Percentiles rank a stretch among this genome's conserved stretches.
Evolutionary conservation across 805 yeast species (phyloP).

Genomic region (Huiozyma sinensis): DNA sequence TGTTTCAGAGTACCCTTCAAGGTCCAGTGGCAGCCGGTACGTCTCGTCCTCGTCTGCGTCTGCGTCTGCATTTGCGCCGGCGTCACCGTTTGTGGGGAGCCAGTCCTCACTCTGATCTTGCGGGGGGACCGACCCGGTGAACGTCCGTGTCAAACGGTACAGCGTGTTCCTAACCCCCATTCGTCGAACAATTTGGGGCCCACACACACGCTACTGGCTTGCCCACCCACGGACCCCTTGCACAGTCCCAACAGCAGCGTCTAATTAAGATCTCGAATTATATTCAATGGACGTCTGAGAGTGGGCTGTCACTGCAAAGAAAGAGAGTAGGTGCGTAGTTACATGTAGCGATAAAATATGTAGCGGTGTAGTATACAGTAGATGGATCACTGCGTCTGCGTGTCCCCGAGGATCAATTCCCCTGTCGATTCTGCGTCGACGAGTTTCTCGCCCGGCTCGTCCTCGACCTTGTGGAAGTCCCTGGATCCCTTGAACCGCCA

Average conservation of each 20-base stretch:
- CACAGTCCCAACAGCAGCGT: too few species aligned
- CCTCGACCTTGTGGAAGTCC: slow-evolving; percentile 25
- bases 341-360: too few species aligned
- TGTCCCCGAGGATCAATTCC: background rate
- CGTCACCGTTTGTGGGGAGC: background rate
- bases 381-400: too few species aligned
- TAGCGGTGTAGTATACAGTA: too few species aligned
- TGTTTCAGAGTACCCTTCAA: slow-evolving; percentile 48
- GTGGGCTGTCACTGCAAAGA: too few species aligned
- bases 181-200: background rate
- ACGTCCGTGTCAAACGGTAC: slow-evolving; percentile 1
- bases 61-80: background rate
- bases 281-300: too few species aligned
- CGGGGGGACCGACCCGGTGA: background rate
- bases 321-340: too few species aligned
- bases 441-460: background rate
- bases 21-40: slow-evolving; percentile 44
- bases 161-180: slow-evolving; percentile 3
- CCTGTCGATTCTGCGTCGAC: background rate
- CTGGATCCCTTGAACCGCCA: slow-evolving; percentile 38
- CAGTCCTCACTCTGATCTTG: background rate
- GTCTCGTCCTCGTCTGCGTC: slow-evolving; percentile 11
- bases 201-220: too few species aligned
- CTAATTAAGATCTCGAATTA: too few species aligned
- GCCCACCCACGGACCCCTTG: too few species aligned